These are phyloP conservation scores for Castanea sativa DNA, from an alignment of 306 rosid genomes.

Conservation along the genomic window DNA sequence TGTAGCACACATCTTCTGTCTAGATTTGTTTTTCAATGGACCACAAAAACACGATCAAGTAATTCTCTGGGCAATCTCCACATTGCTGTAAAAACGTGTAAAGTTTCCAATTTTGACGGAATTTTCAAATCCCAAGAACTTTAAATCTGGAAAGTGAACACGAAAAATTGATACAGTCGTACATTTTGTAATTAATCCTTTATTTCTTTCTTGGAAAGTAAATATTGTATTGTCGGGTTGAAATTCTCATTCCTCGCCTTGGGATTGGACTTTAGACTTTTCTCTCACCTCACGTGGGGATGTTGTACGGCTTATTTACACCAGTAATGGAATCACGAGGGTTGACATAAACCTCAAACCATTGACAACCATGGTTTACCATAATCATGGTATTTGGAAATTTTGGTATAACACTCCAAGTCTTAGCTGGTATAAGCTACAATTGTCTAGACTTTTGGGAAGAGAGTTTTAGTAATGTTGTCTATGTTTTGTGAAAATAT, in stretches of 20 bases:
- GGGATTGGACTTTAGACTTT: conserved; percentile 5
- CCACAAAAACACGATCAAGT: not conserved
- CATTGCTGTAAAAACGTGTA: not conserved
- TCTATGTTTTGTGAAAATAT: no score
- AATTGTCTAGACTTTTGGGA: no score
- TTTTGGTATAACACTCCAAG: no score
- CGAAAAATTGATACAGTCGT: conserved; percentile 2
- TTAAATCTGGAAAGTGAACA: conserved; percentile 12
- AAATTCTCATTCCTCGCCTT: not conserved
- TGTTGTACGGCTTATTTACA: not conserved
- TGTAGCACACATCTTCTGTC: not conserved
- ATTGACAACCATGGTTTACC: not conserved
- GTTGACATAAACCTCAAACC: conserved; percentile 1
- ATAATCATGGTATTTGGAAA: not conserved
- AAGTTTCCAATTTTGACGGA: conserved; percentile 18
- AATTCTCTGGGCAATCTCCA: not conserved
- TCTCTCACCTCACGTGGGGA: not conserved
- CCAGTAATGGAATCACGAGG: not conserved
- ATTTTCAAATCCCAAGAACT: conserved; percentile 29
- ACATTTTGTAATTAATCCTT: not conserved
- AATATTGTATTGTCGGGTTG: not conserved
- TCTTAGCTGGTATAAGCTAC: no score
- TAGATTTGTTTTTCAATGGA: not conserved
- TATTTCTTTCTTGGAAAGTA: not conserved
- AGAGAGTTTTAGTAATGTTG: no score